These are phyloP conservation scores for Cymbidium sinense DNA, from an alignment of 106 monocot genomes.

Conservation along the genomic window DNA sequence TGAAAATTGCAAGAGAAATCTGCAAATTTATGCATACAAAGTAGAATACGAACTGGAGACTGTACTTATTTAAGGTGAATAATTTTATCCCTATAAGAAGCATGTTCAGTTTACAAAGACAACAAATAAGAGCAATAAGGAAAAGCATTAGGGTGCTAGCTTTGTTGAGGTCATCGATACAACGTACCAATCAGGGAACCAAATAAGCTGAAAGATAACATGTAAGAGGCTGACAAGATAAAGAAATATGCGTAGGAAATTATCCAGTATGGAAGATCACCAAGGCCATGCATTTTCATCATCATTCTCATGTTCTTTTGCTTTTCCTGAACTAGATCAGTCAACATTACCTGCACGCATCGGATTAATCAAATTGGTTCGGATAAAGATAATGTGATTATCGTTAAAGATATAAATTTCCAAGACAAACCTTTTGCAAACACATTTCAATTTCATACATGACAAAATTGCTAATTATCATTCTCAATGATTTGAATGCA, in stretches of 20 bases:
- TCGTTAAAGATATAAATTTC: background rate
- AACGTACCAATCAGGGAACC: constrained; percentile 44
- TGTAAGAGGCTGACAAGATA: constrained; percentile 31
- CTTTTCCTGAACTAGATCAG: constrained; percentile 64
- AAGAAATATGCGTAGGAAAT: constrained; percentile 67
- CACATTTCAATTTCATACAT: too few species aligned
- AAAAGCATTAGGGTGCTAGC: background rate
- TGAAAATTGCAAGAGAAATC: constrained; percentile 40
- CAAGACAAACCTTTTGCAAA: too few species aligned
- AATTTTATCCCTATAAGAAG: constrained; percentile 30
- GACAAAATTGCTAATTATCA: too few species aligned
- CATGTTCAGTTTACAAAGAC: background rate
- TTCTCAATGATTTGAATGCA: too few species aligned
- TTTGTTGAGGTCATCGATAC: background rate
- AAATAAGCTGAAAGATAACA: constrained; percentile 38
- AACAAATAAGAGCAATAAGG: background rate
- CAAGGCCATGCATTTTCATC: constrained; percentile 88
- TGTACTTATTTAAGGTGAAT: constrained; percentile 36
- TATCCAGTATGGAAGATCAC: constrained; percentile 54
- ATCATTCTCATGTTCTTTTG: constrained; percentile 56
- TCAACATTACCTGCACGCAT: constrained; percentile 45
- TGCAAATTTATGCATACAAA: constrained; percentile 44
- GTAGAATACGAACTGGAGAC: constrained; percentile 36
- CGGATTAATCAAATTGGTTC: background rate
- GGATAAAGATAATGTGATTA: background rate